Conservation (phyloP, 1,284 basidiomycete species). For the Cutaneotrichosporon mucoides region DNA sequence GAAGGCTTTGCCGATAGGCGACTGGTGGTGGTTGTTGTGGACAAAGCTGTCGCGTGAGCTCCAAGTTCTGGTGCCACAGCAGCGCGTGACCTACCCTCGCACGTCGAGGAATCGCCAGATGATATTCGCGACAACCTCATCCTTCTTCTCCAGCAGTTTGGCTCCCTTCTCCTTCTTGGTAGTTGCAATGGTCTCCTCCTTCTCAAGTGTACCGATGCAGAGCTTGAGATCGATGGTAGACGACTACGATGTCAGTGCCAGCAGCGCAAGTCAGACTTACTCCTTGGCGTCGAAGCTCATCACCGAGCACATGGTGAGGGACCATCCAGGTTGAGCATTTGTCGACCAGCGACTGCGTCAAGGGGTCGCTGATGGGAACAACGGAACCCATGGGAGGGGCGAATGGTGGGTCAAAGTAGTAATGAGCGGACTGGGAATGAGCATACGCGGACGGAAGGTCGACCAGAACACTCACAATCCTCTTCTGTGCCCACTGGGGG, state of each 20-base stretch:
- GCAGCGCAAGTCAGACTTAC: constrained; percentile 56
- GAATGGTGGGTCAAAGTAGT: constrained; percentile 50
- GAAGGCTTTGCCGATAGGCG: constrained; percentile 84
- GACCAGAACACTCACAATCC: constrained; percentile 52
- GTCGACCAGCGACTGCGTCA: constrained; percentile 81
- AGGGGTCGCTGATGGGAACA: constrained; percentile 68
- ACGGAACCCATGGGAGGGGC: constrained; percentile 26
- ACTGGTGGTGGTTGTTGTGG: constrained; percentile 78
- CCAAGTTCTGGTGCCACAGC: neutral
- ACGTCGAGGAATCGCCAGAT: constrained; percentile 98
- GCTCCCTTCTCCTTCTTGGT: constrained; percentile 71
- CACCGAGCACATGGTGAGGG: constrained; percentile 77
- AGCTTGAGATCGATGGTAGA: constrained; percentile 96
- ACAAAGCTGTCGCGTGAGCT: constrained; percentile 58
- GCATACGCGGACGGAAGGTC: too few relatives aligned
- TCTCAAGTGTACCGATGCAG: constrained; percentile 86
- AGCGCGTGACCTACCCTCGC: constrained; percentile 62
- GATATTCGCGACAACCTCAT: constrained; percentile 96
- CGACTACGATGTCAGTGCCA: constrained; percentile 55
- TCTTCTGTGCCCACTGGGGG: constrained; percentile 66
- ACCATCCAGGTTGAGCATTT: constrained; percentile 92
- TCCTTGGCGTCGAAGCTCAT: constrained; percentile 92
- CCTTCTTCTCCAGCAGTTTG: constrained; percentile 93
- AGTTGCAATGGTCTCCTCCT: constrained; percentile 69
- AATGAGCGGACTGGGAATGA: constrained; percentile 44